Percentiles rank a stretch among this genome's conserved stretches.
Evolutionary conservation across 192 early-diverging fungal species (phyloP).

Genomic region (Coemansia sp.): DNA sequence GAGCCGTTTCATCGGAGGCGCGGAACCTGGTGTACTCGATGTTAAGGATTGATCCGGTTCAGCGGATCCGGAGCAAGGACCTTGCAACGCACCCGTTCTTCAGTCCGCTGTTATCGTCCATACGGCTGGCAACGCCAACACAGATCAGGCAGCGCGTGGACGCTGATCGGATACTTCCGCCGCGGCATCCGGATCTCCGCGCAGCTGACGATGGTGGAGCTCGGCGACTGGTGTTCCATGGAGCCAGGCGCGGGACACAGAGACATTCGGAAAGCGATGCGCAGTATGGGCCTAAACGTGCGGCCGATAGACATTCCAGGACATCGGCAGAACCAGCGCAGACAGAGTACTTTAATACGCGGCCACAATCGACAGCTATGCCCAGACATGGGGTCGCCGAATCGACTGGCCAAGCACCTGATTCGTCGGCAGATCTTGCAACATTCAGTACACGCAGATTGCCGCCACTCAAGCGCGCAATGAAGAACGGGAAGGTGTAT

Average conservation of each 20-base stretch:
- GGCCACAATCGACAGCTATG: not conserved
- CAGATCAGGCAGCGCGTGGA: slow-evolving; percentile 4
- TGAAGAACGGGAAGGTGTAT: slow-evolving; percentile 43
- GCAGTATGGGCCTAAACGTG: not conserved
- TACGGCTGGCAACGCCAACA: slow-evolving; percentile 15
- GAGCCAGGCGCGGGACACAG: not conserved
- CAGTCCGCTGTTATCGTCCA: slow-evolving; percentile 9
- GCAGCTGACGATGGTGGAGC: not conserved
- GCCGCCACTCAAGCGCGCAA: slow-evolving; percentile 24
- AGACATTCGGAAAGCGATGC: not conserved
- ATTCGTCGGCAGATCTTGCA: not conserved
- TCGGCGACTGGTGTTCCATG: not conserved
- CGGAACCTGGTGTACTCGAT: slow-evolving; percentile 58
- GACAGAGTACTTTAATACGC: slow-evolving; percentile 3
- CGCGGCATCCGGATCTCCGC: slow-evolving; percentile 4
- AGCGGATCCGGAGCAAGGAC: slow-evolving; percentile 52
- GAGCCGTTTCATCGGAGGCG: slow-evolving; percentile 55
- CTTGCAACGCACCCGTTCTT: slow-evolving; percentile 63
- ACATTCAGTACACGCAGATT: slow-evolving; percentile 23
- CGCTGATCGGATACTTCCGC: not conserved
- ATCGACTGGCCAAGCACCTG: not conserved
- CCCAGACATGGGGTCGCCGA: too few relatives aligned
- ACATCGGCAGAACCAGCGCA: too few relatives aligned
- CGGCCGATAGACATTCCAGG: not conserved
- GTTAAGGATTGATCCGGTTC: slow-evolving; percentile 61